Evolutionary conservation across 768 basidiomycete species (phyloP).

Genomic region (Tricholomella constricta): DNA sequence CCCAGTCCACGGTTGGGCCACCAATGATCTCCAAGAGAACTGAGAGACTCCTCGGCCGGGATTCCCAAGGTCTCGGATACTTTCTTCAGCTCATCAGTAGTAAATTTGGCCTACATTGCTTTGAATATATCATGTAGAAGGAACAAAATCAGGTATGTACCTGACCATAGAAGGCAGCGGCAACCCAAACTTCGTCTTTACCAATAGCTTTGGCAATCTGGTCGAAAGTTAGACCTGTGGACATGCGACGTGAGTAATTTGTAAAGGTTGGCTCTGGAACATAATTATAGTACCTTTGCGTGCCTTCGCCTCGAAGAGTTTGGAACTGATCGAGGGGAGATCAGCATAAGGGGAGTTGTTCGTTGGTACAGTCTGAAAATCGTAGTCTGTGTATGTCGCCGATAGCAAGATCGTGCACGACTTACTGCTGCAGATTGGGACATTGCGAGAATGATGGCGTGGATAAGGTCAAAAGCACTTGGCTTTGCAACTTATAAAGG

Average conservation of each 20-base stretch:
- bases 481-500: slow-evolving; percentile 9
- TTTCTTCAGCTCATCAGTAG: slow-evolving; percentile 55
- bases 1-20: slow-evolving; percentile 75
- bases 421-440: slow-evolving; percentile 29
- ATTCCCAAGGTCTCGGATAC: slow-evolving; percentile 55
- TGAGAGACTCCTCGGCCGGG: slow-evolving; percentile 36
- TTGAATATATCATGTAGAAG: neutral
- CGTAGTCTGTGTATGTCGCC: neutral
- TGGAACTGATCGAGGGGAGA: slow-evolving; percentile 50
- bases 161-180: slow-evolving; percentile 82
- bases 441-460: slow-evolving; percentile 28
- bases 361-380: slow-evolving; percentile 40
- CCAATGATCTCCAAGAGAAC: slow-evolving; percentile 63
- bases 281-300: slow-evolving; percentile 48
- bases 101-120: slow-evolving; percentile 62
- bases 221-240: slow-evolving; percentile 66
- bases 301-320: slow-evolving; percentile 67
- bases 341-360: slow-evolving; percentile 47
- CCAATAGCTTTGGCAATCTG: slow-evolving; percentile 64
- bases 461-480: neutral
- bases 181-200: slow-evolving; percentile 82
- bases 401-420: slow-evolving; percentile 1
- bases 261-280: neutral
- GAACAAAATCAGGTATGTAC: slow-evolving; percentile 33
- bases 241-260: neutral